Percentiles rank a stretch among this genome's conserved stretches.
Evolutionary conservation across 2,329 filamentous ascomycete species (phyloP).

Genomic region (Thelonectria rubi): DNA sequence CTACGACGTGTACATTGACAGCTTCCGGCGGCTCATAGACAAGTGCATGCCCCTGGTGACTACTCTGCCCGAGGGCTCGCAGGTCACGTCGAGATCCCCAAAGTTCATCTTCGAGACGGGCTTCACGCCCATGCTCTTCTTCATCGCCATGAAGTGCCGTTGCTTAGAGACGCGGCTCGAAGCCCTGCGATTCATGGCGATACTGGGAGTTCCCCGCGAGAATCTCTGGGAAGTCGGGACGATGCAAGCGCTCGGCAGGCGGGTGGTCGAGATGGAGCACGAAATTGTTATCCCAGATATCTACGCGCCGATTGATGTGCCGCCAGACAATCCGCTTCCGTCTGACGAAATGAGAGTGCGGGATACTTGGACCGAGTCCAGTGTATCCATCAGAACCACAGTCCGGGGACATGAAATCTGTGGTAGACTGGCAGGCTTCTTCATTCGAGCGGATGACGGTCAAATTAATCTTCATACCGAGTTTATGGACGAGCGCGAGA

Average conservation of each 20-base stretch:
- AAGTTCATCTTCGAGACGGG: slow-evolving; percentile 16
- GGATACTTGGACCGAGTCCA: slow-evolving; percentile 5
- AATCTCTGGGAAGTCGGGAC: slow-evolving; percentile 7
- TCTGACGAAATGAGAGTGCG: slow-evolving; percentile 3
- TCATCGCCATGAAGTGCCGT: background rate
- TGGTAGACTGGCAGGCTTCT: slow-evolving; percentile 1
- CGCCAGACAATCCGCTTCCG: background rate
- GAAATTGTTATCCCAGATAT: background rate
- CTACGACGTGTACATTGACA: slow-evolving; percentile 19
- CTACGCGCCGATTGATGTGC: background rate
- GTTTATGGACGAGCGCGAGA: background rate
- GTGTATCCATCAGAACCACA: background rate
- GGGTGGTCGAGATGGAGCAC: slow-evolving; percentile 7
- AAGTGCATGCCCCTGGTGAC: background rate
- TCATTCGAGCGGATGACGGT: background rate
- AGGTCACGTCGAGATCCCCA: background rate
- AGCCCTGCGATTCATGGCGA: background rate
- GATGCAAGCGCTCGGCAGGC: background rate
- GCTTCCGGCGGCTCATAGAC: background rate
- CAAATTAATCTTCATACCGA: slow-evolving; percentile 4
- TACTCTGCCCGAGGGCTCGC: background rate
- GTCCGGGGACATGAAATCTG: background rate
- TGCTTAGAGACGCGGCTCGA: slow-evolving; percentile 1
- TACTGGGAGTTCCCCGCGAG: background rate
- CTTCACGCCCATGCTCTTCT: slow-evolving; percentile 7